These are phyloP conservation scores for Mastigamoeba balamuthi DNA, from an alignment of 78 protist species.

Conservation along the genomic window DNA sequence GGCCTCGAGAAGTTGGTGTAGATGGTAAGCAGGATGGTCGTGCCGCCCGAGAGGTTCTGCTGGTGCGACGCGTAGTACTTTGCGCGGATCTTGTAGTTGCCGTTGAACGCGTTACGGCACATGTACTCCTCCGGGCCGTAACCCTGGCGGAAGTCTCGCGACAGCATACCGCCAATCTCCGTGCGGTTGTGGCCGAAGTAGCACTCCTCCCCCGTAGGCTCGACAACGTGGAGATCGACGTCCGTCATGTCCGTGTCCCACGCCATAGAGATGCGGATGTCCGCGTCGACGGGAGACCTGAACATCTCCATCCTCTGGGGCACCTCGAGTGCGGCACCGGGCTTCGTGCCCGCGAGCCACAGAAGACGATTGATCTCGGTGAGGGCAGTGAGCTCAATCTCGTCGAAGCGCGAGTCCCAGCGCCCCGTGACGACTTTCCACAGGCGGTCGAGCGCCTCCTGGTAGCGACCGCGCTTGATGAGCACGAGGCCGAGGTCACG, in stretches of 20 bases:
- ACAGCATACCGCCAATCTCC: constrained; percentile 12
- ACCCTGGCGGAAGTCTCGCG: constrained; percentile 15
- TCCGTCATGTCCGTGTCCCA: constrained; percentile 25
- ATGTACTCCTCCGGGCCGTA: constrained; percentile 29
- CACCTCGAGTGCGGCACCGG: not conserved
- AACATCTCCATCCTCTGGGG: not conserved
- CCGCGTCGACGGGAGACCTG: not conserved
- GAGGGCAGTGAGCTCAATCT: constrained; percentile 16
- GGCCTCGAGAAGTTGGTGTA: not conserved
- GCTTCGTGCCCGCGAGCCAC: constrained; percentile 1
- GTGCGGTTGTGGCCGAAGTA: not conserved
- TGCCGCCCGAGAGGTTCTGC: not conserved
- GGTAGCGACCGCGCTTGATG: not conserved
- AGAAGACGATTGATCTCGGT: constrained; percentile 6
- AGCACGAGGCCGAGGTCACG: not conserved
- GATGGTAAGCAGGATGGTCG: not conserved
- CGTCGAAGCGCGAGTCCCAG: constrained; percentile 16
- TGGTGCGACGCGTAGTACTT: not conserved
- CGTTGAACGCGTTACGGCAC: not conserved
- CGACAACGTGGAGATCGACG: constrained; percentile 13
- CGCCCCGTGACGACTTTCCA: constrained; percentile 1
- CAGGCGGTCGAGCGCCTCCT: constrained; percentile 7
- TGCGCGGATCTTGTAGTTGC: not conserved
- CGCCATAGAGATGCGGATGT: constrained; percentile 12
- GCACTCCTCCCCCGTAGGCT: constrained; percentile 17